phyloP scores from a whole-genome alignment of 306 rosid genomes.

The Alnus glutinosa region DNA sequence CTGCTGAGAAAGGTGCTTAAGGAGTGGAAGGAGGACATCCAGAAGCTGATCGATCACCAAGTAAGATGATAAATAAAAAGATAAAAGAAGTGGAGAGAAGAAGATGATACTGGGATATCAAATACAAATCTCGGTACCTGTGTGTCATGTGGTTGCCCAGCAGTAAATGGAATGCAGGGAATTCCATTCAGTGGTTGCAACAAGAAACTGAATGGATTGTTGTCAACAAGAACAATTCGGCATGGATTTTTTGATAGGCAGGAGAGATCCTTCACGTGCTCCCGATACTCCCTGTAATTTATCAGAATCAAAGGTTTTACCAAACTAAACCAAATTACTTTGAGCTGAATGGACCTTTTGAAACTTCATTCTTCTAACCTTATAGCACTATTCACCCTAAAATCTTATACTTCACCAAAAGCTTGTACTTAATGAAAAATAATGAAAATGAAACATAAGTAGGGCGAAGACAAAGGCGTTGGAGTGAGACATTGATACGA shows the following conservation, averaged over 20 bases:
- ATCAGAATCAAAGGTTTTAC: conserved; percentile 27
- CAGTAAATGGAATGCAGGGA: conserved; percentile 89
- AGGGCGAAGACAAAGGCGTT: neutral
- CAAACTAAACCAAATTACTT: neutral
- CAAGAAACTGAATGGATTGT: conserved; percentile 89
- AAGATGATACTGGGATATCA: conserved; percentile 9
- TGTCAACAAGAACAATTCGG: conserved; percentile 77
- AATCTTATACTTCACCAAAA: neutral
- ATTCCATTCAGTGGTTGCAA: conserved; percentile 90
- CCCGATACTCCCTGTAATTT: conserved; percentile 67
- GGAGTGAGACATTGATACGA: neutral
- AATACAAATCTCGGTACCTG: conserved; percentile 51
- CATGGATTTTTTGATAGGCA: conserved; percentile 65
- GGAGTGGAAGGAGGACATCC: conserved; percentile 90
- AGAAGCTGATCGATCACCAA: conserved; percentile 60
- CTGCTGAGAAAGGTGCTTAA: conserved; percentile 66
- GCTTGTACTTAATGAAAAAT: neutral
- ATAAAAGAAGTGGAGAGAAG: neutral
- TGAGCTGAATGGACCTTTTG: neutral
- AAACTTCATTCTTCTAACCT: neutral
- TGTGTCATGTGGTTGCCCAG: conserved; percentile 73
- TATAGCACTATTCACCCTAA: neutral
- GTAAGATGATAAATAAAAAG: neutral
- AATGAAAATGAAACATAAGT: neutral
- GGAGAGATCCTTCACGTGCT: conserved; percentile 83